Base-by-base conservation (phyloP, 2,329 filamentous ascomycete species). In the Aspergillus sp. region DNA sequence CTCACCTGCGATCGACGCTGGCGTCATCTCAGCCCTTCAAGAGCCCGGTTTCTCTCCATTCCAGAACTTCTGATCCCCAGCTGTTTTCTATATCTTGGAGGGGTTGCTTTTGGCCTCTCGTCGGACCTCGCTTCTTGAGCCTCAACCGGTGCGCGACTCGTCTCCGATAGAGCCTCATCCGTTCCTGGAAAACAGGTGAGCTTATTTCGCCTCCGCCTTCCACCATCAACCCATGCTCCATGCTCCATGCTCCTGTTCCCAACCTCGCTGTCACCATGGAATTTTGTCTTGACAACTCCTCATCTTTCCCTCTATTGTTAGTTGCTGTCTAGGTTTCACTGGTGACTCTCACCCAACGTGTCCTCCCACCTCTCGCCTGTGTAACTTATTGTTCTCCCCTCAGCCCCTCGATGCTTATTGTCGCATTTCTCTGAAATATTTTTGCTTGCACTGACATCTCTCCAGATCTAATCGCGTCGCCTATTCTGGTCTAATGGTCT, bases 151-250 rank as follows among this genome's bases (percentile, higher is more conserved):
- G 59, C 57, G 58, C 57, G 54, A 61, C 26, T 62, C 53, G 56
- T 42, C 58, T 62, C 59, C 61, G 54, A 57, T 61, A 61, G 61
- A 63, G 61, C 59, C 61, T 63, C 61, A 63, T 63, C 48, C 50
- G 56, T 58, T 58, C 56, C 56, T 58, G 56, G 50, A 54, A 58
- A 56, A 30, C 39, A 58, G 59, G 61, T 63, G 53, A 63, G 61
- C 61, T 60, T 60, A 58, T 53, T 59, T 53, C 44, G 38, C 50
- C 53, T 55, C 48, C 53, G 32, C 50, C 47, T 50, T 47, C 49
- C 20, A 53, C 34, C 18, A 8, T 24, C 22, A 38, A 24, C 49
- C 20, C 18, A 34, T 18, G 30, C 34, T n/a, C n/a, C n/a, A n/a
- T n/a, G n/a, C n/a, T n/a, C n/a, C n/a, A n/a, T 32, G 12, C 20